These are phyloP conservation scores for Sabuloglossum arenarium DNA, from an alignment of 495 filamentous ascomycete species.

Conservation along the genomic window DNA sequence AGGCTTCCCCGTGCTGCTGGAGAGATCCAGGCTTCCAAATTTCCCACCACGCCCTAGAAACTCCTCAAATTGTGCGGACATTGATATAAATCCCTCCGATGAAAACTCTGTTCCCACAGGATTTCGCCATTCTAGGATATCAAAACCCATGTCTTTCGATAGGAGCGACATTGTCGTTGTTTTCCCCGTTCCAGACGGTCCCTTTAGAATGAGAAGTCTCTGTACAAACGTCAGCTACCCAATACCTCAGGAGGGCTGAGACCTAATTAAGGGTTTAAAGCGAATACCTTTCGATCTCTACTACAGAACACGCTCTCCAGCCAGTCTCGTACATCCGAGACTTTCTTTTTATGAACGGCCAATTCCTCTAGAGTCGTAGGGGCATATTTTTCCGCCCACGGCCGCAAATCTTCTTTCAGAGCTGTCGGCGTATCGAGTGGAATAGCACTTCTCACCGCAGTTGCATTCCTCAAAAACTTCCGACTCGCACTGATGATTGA, in stretches of 20 bases:
- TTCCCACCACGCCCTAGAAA: constrained; percentile 62
- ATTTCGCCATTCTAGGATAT: constrained; percentile 81
- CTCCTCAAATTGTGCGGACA: constrained; percentile 66
- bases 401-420: constrained; percentile 20
- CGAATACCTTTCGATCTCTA: constrained; percentile 19
- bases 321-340: constrained; percentile 68
- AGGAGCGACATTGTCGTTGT: constrained; percentile 66
- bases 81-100: constrained; percentile 37
- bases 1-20: not conserved
- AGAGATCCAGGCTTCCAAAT: constrained; percentile 53
- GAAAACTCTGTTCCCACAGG: constrained; percentile 38
- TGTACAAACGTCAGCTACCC: constrained; percentile 22
- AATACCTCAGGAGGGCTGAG: not conserved
- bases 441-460: constrained; percentile 13
- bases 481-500: constrained; percentile 10
- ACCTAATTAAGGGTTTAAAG: not conserved
- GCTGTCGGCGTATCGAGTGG: constrained; percentile 5
- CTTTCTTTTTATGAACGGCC: constrained; percentile 84
- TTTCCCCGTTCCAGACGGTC: constrained; percentile 84
- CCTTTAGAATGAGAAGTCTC: constrained; percentile 65
- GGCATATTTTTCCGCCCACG: constrained; percentile 74
- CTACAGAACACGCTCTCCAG: constrained; percentile 50
- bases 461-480: constrained; percentile 17
- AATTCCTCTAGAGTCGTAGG: constrained; percentile 59
- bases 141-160: constrained; percentile 44